Conservation (phyloP, 176 grass and related monocot species). For the Aegilops sharonensis region DNA sequence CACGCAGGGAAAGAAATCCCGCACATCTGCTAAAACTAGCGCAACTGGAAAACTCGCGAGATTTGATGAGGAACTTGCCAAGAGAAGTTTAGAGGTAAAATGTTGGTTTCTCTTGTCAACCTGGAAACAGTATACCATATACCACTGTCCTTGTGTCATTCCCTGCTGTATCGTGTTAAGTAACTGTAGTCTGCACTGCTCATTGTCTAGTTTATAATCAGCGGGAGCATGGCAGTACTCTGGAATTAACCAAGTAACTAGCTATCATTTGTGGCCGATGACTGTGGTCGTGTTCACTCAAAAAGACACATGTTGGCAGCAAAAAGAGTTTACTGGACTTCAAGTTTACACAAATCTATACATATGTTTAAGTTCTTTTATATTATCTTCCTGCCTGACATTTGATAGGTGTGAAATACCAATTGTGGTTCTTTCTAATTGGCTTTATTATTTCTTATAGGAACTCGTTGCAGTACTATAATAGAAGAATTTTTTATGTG, state of each 20-base stretch:
- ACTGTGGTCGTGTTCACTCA: constrained; percentile 7
- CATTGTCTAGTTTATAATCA: constrained; percentile 7
- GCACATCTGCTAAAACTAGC: constrained; percentile 46
- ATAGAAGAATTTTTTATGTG: constrained; percentile 13
- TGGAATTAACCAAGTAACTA: background rate
- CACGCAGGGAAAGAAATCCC: constrained; percentile 69
- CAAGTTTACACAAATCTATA: constrained; percentile 15
- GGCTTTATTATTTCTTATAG: background rate
- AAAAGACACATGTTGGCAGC: background rate
- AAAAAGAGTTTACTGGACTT: background rate
- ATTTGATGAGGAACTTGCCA: constrained; percentile 44
- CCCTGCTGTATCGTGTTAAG: background rate
- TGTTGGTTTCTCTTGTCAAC: constrained; percentile 9
- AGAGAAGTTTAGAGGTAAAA: constrained; percentile 50
- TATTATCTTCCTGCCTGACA: constrained; percentile 12
- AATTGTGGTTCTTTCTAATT: background rate
- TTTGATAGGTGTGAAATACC: constrained; percentile 8
- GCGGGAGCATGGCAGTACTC: background rate
- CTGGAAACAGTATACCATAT: constrained; percentile 23
- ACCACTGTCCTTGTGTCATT: background rate
- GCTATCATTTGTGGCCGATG: constrained; percentile 1
- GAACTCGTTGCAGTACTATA: background rate
- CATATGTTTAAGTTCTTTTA: constrained; percentile 4
- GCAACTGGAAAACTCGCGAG: constrained; percentile 34
- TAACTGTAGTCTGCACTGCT: constrained; percentile 7